Conservation (phyloP, 1,139 yeast species). For the Candida labiduridarum region DNA sequence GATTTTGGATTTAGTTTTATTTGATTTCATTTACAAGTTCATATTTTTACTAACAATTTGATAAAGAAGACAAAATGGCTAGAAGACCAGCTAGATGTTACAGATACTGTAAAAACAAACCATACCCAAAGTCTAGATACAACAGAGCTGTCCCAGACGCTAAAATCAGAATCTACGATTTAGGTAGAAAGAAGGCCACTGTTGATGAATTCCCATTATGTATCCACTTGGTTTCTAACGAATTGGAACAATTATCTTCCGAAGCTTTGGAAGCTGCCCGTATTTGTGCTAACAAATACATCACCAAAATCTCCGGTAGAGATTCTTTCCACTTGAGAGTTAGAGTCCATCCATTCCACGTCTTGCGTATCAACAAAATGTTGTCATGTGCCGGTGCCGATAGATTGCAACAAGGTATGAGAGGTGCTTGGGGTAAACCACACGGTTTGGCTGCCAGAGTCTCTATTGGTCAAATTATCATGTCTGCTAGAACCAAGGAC, state of each 20-base stretch:
- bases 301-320: slow-evolving; percentile 97
- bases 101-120: slow-evolving; percentile 99
- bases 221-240: slow-evolving; percentile 98
- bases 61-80: slow-evolving; percentile 76
- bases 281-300: slow-evolving; percentile 99
- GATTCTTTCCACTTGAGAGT: slow-evolving; percentile 99
- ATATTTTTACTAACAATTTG: slow-evolving; percentile 31
- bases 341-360: slow-evolving; percentile 99
- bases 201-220: slow-evolving; percentile 99
- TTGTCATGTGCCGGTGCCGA: slow-evolving; percentile 99
- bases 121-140: slow-evolving; percentile 99
- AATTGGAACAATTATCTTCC: slow-evolving; percentile 97
- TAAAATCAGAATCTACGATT: slow-evolving; percentile 98
- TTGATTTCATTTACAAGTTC: slow-evolving; percentile 3
- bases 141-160: slow-evolving; percentile 99
- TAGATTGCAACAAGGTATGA: slow-evolving; percentile 99
- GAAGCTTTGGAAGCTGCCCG: slow-evolving; percentile 99
- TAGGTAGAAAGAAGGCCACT: slow-evolving; percentile 99
- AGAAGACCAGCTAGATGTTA: slow-evolving; percentile 99
- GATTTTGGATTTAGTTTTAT: background rate
- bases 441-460: slow-evolving; percentile 99
- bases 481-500: slow-evolving; percentile 99
- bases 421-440: slow-evolving; percentile 99
- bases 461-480: slow-evolving; percentile 95
- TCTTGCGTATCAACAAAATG: slow-evolving; percentile 99